Conservation (phyloP, 768 basidiomycete genomes). For the Sporobolomyces phaffii region DNA sequence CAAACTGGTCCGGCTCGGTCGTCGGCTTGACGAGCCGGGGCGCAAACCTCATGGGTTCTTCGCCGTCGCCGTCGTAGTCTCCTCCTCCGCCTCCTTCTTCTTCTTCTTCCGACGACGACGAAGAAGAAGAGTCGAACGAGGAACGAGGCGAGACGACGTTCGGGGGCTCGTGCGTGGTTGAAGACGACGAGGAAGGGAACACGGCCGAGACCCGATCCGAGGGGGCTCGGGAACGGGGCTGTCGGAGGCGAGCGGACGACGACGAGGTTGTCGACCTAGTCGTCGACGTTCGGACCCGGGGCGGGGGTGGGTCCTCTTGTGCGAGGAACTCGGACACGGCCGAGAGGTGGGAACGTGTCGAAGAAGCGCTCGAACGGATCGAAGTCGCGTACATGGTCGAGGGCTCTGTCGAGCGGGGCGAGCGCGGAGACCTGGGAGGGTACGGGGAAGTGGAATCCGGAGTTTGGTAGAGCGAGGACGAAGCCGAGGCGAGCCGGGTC, state of each 20-base stretch:
- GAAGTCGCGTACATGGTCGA: neutral
- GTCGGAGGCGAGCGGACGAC: no score
- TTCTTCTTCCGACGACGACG: neutral
- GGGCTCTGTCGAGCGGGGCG: neutral
- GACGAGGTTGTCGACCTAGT: neutral
- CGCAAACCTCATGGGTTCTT: no score
- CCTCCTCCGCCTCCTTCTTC: neutral
- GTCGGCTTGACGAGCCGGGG: conserved; percentile 4
- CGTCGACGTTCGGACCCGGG: neutral
- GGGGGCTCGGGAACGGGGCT: no score
- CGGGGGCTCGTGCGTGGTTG: neutral
- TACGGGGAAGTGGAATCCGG: neutral
- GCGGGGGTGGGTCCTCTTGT: conserved; percentile 5
- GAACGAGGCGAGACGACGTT: neutral
- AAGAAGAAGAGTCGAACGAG: neutral
- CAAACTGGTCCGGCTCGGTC: neutral
- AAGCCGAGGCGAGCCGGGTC: neutral
- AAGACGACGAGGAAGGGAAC: neutral
- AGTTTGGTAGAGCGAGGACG: neutral
- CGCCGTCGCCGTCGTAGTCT: neutral
- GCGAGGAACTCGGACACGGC: conserved; percentile 10
- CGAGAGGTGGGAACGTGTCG: neutral
- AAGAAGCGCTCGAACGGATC: neutral
- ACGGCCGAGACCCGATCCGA: neutral
- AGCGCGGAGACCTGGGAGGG: neutral